A percentile compares a stretch with the other conserved stretches of the same genome.
phyloP scores from a whole-genome alignment of 257 asterid genomes.

The Catharanthus roseus region DNA sequence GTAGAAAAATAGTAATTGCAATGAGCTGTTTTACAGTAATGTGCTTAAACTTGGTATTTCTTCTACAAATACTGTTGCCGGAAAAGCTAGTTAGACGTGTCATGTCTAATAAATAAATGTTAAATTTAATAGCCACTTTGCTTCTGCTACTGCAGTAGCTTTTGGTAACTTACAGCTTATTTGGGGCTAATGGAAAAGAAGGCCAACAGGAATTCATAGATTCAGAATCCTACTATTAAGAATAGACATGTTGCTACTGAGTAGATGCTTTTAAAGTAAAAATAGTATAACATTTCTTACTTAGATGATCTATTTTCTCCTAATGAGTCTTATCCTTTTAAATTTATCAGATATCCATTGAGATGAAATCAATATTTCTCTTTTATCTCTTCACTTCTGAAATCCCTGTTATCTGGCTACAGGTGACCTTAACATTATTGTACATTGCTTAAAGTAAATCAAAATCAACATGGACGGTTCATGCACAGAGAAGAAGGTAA shows the following conservation, averaged over 20 bases:
- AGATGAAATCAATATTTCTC: neutral
- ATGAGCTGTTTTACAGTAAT: neutral
- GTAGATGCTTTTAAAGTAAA: neutral
- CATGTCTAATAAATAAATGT: neutral
- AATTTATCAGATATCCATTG: neutral
- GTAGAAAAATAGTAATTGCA: neutral
- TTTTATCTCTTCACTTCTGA: neutral
- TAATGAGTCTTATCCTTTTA: neutral
- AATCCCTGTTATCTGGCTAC: neutral
- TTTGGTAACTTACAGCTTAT: neutral
- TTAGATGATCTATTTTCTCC: neutral
- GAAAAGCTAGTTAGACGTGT: neutral
- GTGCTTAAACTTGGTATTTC: neutral
- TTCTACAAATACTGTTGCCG: neutral
- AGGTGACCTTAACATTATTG: neutral
- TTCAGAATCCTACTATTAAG: neutral
- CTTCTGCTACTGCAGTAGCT: neutral
- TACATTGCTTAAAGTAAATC: neutral
- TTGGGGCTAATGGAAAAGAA: neutral
- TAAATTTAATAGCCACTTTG: neutral
- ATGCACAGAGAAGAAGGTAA: conserved; percentile 21
- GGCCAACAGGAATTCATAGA: neutral
- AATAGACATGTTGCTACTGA: neutral
- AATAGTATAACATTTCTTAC: neutral
- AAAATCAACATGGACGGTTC: conserved; percentile 33